Conservation (phyloP, 306 rosid species). For the Sicyos baderoa region DNA sequence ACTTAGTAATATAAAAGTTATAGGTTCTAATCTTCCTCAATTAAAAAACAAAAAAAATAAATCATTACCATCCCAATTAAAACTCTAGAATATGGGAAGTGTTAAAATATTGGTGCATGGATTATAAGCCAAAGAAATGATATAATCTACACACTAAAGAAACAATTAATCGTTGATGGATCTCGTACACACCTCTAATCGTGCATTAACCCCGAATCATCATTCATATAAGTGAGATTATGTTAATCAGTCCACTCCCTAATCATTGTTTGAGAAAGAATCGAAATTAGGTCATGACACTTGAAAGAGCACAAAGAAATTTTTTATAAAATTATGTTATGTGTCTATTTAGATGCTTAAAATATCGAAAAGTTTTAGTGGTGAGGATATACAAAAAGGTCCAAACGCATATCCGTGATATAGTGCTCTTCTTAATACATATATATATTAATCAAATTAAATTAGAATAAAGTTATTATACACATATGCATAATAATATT, state of each 20-base stretch:
- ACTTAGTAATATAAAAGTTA: too few species aligned
- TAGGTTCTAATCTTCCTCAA: too few species aligned
- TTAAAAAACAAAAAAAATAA: too few species aligned
- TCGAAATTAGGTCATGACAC: not conserved
- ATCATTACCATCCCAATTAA: too few species aligned
- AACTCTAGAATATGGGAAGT: too few species aligned
- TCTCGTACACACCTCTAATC: not conserved
- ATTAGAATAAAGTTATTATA: not conserved
- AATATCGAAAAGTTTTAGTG: not conserved
- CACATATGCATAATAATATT: not conserved
- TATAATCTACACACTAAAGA: not conserved
- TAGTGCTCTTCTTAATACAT: not conserved
- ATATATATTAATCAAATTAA: too few species aligned
- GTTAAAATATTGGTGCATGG: too few species aligned
- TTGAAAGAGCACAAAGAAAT: not conserved
- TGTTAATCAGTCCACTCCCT: not conserved
- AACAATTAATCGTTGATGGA: not conserved
- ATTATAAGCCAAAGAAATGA: too few species aligned
- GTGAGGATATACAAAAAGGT: not conserved
- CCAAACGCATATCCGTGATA: constrained; percentile 6
- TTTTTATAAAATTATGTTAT: not conserved
- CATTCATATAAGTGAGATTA: not conserved
- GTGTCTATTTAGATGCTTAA: not conserved
- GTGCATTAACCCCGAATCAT: not conserved
- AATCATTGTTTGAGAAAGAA: not conserved